Base-by-base conservation (phyloP, 768 basidiomycete species). In the Leccinum variicolor region DNA sequence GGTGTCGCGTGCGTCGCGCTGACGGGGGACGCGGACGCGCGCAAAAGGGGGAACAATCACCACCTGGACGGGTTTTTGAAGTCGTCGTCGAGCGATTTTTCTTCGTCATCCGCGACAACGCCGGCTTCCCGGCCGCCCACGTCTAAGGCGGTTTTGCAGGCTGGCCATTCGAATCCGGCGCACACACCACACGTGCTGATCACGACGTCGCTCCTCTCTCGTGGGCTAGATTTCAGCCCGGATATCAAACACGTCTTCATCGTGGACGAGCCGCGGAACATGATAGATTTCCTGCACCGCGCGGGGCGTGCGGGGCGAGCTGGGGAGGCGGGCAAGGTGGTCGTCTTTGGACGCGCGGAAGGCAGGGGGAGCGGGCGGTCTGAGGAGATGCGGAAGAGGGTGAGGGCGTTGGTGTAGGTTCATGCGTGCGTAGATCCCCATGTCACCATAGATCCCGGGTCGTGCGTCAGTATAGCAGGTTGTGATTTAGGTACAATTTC, bases 201-300 rank as follows among this genome's bases (percentile, higher is more conserved):
- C 55, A 95, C 94, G 33, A 97, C 94, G 0, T 95, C 93, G 6
- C 79, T 97, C 34, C 85, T 97, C 26, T 93, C 92, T 10, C 84
- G 94, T 17, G 94, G 94, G 3, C 81, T 96, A 2, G 94, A 97
- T 70, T 97, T 97, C 66, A 77, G 85, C 13, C 86, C 92, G 0
- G 75, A 76, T 5, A 84, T 96, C 63, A 80, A 81, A 59, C 85
- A 94, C 64, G 89, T 96, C 3, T 88, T 97, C 70, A 87, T 96
- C 62, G 80, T 91, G 21, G 94, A 96, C 63, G 84, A 90, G 66
- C 94, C 94, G 19, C 77, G 89, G 63, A 95, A 93, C 69, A 90
- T 89, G 79, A 81, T 95, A 39, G 94, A 97, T 70, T 95, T 96
- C 69, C 70, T 97, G 58, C 94, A 97, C 73, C 86, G 94, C 5